These are phyloP conservation scores for Komagataella phaffii DNA, from an alignment of 805 yeast genomes.

Conservation along the genomic window DNA sequence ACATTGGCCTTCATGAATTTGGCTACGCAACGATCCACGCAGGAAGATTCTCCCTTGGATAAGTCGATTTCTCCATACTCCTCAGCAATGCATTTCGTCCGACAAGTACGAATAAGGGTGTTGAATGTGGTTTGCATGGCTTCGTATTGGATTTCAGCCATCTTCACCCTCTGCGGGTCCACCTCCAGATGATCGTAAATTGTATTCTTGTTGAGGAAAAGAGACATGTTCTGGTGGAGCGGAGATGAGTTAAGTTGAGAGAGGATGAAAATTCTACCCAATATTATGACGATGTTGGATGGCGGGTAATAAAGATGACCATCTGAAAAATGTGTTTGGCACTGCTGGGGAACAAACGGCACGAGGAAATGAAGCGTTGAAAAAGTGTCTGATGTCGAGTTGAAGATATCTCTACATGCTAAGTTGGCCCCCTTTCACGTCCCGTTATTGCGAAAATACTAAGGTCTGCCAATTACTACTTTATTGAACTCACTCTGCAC, in stretches of 20 bases:
- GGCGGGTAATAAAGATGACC: neutral
- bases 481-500: neutral
- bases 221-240: constrained; percentile 36
- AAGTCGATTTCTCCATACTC: constrained; percentile 78
- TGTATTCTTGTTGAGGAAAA: constrained; percentile 34
- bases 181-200: constrained; percentile 35
- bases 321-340: neutral
- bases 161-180: constrained; percentile 42
- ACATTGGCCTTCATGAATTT: constrained; percentile 70
- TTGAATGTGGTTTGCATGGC: constrained; percentile 48
- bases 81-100: constrained; percentile 68
- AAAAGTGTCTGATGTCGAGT: no score
- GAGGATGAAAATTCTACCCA: neutral
- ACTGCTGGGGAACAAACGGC: neutral
- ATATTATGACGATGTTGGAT: neutral
- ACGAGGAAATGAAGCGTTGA: neutral
- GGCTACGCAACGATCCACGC: constrained; percentile 77
- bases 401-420: no score
- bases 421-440: no score
- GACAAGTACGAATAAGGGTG: constrained; percentile 48
- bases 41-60: constrained; percentile 70
- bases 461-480: no score
- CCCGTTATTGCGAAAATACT: no score
- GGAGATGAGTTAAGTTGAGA: neutral
- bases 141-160: constrained; percentile 56